Percentiles rank a stretch among this genome's conserved stretches.
These are phyloP conservation scores for Aspergillus viridinutans DNA, from an alignment of 2,329 filamentous ascomycete species.

Conservation along the genomic window DNA sequence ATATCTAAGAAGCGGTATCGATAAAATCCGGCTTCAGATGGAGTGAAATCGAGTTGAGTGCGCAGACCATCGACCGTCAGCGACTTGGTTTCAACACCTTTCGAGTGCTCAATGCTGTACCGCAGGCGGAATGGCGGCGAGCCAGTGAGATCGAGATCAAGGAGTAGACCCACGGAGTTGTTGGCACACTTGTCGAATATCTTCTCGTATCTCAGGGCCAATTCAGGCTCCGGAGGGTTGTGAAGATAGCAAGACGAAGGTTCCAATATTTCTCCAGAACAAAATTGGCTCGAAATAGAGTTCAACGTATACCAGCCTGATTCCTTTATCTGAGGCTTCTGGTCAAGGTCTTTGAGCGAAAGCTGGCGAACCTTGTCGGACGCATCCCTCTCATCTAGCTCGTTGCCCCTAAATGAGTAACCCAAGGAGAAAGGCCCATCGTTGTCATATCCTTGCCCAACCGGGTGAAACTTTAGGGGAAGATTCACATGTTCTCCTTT, in stretches of 20 bases:
- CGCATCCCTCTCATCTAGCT: conserved; percentile 62
- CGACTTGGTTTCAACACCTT: conserved; percentile 52
- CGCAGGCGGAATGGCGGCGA: conserved; percentile 84
- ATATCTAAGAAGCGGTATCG: conserved; percentile 80
- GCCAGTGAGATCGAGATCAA: conserved; percentile 85
- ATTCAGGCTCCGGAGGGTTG: conserved; percentile 81
- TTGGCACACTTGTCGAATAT: conserved; percentile 94
- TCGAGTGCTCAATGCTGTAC: conserved; percentile 66
- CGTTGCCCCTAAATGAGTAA: conserved; percentile 77
- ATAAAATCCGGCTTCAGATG: conserved; percentile 76
- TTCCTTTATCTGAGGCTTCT: conserved; percentile 65
- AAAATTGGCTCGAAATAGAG: conserved; percentile 73
- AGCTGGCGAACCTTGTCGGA: conserved; percentile 57
- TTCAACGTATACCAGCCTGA: conserved; percentile 84
- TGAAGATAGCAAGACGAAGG: conserved; percentile 89
- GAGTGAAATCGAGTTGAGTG: conserved; percentile 79
- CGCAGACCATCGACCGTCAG: conserved; percentile 66
- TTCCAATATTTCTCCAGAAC: conserved; percentile 83
- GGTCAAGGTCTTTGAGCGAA: conserved; percentile 52
- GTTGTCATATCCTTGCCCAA: conserved; percentile 52
- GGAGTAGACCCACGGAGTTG: conserved; percentile 82
- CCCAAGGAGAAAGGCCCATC: conserved; percentile 68
- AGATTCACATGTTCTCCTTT: conserved; percentile 65
- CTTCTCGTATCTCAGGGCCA: conserved; percentile 70
- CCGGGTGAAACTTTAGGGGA: conserved; percentile 66